These are phyloP conservation scores for Helotiales sp. DNA, from an alignment of 2,329 filamentous ascomycete species.

Conservation along the genomic window DNA sequence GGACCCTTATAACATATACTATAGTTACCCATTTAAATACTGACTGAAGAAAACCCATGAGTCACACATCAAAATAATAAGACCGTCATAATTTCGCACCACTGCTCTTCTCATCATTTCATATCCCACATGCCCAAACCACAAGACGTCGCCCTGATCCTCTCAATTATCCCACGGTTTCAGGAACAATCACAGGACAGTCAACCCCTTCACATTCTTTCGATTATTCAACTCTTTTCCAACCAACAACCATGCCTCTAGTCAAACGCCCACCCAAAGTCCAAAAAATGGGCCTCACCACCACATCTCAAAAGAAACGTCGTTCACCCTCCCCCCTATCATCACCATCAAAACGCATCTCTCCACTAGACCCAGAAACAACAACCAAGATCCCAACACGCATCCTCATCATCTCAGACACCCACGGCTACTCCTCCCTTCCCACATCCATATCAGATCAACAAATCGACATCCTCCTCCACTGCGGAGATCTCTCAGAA, in stretches of 20 bases:
- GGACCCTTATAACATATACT: no score
- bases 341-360: neutral
- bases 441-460: neutral
- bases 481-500: conserved; percentile 40
- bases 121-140: no score
- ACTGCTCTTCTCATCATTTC: no score
- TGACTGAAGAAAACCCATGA: no score
- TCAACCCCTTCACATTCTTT: no score
- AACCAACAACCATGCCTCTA: neutral
- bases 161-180: no score
- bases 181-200: no score
- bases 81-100: no score
- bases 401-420: neutral
- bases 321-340: neutral
- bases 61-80: no score
- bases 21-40: no score
- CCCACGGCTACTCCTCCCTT: neutral
- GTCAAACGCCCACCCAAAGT: neutral
- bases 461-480: conserved; percentile 35
- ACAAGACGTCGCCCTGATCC: no score
- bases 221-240: no score
- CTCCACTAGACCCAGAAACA: neutral
- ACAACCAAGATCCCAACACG: neutral
- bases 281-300: neutral
- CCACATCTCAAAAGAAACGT: neutral